These are phyloP conservation scores for Colletotrichum sp. DNA, from an alignment of 2,329 filamentous ascomycete genomes.

Conservation along the genomic window DNA sequence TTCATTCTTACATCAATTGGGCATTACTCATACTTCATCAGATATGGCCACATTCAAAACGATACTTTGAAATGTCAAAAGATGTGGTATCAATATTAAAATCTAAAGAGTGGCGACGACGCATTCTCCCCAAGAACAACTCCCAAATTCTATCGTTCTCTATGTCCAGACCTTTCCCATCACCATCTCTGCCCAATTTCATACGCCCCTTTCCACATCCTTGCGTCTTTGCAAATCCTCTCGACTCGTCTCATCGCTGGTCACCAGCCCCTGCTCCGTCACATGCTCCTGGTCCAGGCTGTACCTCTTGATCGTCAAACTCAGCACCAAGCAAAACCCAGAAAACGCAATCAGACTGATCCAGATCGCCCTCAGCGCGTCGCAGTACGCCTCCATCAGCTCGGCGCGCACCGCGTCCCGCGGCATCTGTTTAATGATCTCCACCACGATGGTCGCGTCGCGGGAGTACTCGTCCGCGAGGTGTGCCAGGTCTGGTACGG, in stretches of 20 bases:
- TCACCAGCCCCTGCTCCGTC: conserved; percentile 27
- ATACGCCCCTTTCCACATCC: neutral
- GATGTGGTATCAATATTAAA: neutral
- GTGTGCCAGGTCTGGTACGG: conserved; percentile 48
- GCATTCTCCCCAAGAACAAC: neutral
- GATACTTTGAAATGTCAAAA: neutral
- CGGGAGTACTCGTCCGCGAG: conserved; percentile 50
- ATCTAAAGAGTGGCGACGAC: neutral
- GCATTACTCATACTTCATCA: neutral
- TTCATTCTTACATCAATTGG: neutral
- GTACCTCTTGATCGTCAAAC: conserved; percentile 32
- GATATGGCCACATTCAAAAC: neutral
- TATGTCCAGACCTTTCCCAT: neutral
- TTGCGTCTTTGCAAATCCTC: neutral
- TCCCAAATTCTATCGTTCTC: neutral
- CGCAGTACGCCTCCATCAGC: conserved; percentile 35
- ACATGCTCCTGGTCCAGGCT: conserved; percentile 35
- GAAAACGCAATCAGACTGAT: conserved; percentile 34
- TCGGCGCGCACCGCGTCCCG: conserved; percentile 8
- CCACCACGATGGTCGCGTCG: conserved; percentile 63
- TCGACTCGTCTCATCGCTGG: conserved; percentile 8
- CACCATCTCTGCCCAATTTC: neutral
- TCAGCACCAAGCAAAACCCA: conserved; percentile 29
- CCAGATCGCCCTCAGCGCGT: conserved; percentile 36
- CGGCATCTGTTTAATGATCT: conserved; percentile 58